Conservation (phyloP, 805 yeast species). For the Teunomyces pallodes region DNA sequence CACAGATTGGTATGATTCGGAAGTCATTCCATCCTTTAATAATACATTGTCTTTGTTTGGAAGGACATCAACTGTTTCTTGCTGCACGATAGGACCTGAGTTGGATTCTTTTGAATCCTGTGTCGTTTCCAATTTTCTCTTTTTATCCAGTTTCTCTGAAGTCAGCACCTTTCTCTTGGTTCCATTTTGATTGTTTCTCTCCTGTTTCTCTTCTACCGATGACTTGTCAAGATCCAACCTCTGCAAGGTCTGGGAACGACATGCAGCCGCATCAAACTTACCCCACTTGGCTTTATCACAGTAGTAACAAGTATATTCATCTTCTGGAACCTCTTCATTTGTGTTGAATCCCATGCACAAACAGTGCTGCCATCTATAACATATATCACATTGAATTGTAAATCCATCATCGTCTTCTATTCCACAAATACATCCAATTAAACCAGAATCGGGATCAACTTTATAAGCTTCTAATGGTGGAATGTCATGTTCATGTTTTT, state of each 20-base stretch:
- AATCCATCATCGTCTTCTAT: slow-evolving; percentile 88
- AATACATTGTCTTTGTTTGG: slow-evolving; percentile 46
- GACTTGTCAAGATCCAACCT: slow-evolving; percentile 29
- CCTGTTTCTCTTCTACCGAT: slow-evolving; percentile 15
- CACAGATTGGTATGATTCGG: slow-evolving; percentile 51
- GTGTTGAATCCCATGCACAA: slow-evolving; percentile 78
- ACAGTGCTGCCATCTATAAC: slow-evolving; percentile 94
- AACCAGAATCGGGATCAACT: slow-evolving; percentile 79
- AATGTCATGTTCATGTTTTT: background rate
- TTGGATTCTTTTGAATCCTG: background rate
- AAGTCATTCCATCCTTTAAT: slow-evolving; percentile 37
- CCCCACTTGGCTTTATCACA: slow-evolving; percentile 56
- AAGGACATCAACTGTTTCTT: slow-evolving; percentile 8
- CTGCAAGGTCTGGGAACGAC: slow-evolving; percentile 28
- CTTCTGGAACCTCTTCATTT: slow-evolving; percentile 76
- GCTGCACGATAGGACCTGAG: background rate
- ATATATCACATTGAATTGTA: slow-evolving; percentile 90
- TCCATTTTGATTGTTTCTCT: slow-evolving; percentile 11
- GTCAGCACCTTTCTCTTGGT: slow-evolving; percentile 19
- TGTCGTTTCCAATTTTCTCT: slow-evolving; percentile 9
- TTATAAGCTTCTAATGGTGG: slow-evolving; percentile 48
- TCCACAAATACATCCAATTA: slow-evolving; percentile 87
- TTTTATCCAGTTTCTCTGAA: slow-evolving; percentile 16
- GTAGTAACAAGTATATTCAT: slow-evolving; percentile 67
- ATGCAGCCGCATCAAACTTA: slow-evolving; percentile 38